Evolutionary conservation across 2,329 filamentous ascomycete genomes (phyloP).

Genomic region (Talaromyces pinophilus): DNA sequence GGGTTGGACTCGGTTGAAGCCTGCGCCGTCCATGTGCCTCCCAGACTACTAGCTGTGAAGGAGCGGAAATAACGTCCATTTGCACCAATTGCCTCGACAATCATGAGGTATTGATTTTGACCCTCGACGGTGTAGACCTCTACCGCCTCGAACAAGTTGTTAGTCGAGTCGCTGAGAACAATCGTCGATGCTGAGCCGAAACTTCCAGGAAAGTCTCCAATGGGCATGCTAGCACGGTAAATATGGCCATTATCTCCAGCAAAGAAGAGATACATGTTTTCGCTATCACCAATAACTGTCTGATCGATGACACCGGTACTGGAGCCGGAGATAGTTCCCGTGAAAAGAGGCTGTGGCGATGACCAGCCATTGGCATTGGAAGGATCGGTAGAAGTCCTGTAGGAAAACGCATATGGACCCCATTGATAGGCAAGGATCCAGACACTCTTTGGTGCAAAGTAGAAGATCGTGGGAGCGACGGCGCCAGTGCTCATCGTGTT

Average conservation of each 20-base stretch:
- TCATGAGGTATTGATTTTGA: conserved; percentile 63
- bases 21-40: conserved; percentile 60
- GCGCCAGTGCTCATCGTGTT: conserved; percentile 41
- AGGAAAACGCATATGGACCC: conserved; percentile 61
- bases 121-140: conserved; percentile 64
- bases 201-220: conserved; percentile 61
- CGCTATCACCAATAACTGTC: conserved; percentile 62
- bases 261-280: conserved; percentile 69
- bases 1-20: conserved; percentile 53
- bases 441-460: conserved; percentile 60
- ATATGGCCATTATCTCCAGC: conserved; percentile 67
- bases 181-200: conserved; percentile 57
- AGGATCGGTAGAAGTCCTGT: conserved; percentile 61
- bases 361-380: conserved; percentile 57
- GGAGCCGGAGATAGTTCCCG: conserved; percentile 45
- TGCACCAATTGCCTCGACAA: conserved; percentile 55
- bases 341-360: conserved; percentile 56
- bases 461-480: conserved; percentile 65
- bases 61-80: conserved; percentile 62
- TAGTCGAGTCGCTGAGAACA: conserved; percentile 54
- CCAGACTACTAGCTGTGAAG: conserved; percentile 61
- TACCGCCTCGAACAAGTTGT: conserved; percentile 65
- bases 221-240: conserved; percentile 64
- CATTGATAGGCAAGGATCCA: conserved; percentile 68
- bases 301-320: conserved; percentile 59